Conservation (phyloP, 345 rosid genomes). For the Odontarrhena argentea region DNA sequence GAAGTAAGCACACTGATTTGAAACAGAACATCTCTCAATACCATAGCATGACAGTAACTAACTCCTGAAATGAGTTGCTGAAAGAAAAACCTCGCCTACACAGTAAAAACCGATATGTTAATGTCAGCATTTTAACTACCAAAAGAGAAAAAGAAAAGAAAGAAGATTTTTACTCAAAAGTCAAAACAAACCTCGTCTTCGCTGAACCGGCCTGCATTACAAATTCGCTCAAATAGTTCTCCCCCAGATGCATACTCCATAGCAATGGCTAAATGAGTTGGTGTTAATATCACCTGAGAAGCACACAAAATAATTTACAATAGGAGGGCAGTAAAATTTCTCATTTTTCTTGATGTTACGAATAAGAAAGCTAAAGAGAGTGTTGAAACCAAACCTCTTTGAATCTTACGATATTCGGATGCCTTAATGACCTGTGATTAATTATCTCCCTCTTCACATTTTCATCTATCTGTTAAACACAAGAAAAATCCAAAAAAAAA, state of each 20-base stretch:
- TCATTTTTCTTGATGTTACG: background rate
- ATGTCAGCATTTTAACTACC: slow-evolving; percentile 10
- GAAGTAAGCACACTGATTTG: background rate
- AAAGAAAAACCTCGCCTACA: slow-evolving; percentile 79
- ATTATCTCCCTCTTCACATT: slow-evolving; percentile 95
- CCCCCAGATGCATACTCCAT: slow-evolving; percentile 97
- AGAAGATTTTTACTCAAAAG: background rate
- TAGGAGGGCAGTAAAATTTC: slow-evolving; percentile 5
- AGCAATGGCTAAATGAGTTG: slow-evolving; percentile 75
- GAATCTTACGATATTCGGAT: slow-evolving; percentile 90
- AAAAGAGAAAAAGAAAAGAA: background rate
- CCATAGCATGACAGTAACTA: slow-evolving; percentile 91
- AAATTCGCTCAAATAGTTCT: slow-evolving; percentile 78
- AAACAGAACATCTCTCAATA: slow-evolving; percentile 32
- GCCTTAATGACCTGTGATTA: slow-evolving; percentile 83
- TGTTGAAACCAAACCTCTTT: slow-evolving; percentile 65
- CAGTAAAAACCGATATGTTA: background rate
- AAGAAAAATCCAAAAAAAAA: background rate
- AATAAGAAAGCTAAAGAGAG: slow-evolving; percentile 2
- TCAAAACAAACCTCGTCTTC: slow-evolving; percentile 71
- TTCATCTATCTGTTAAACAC: slow-evolving; percentile 78
- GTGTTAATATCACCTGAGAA: slow-evolving; percentile 70
- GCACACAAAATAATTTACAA: background rate
- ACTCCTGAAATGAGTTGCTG: slow-evolving; percentile 91
- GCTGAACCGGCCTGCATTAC: slow-evolving; percentile 85